Evolutionary conservation across 208 protist genomes (phyloP), one percentile per base, ranked within the genome.

Genomic region (Angomonas deanei): DNA sequence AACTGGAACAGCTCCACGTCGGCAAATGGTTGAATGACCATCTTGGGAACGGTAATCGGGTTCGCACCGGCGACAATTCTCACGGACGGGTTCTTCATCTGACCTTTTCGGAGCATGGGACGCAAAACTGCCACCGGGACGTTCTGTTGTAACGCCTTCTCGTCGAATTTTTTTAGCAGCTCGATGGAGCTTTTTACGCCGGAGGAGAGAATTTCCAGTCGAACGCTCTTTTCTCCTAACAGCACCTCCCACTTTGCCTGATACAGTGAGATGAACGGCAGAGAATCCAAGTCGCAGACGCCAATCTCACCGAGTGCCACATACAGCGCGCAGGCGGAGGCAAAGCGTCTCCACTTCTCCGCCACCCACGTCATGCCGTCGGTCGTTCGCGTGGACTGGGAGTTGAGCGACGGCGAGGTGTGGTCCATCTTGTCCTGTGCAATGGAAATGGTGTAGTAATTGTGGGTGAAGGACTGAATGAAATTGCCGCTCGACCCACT

Each of bases 1-100:
- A 92, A 72, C 73, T 94, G 84, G 63, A 94, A 94, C 23, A 94
- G 72, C 65, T 94, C 88, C 1, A 78, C 82, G 49, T 94, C 88
- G 42, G 72, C 76, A 64, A 91, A 94, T 17, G 84, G 78, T 6
- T 33, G 38, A 28, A 49, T 65, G 38, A 46, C 42, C 26, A 56
- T 30, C 21, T 28, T 33, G 8, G 55, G 55, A 3, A 48, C 1
- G 4, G 46, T 21, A 47, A 42, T 28, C 17, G 39, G 26, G 36
- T 10, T 61, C 24, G 8, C 26, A 27, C 13, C 21, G 27, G 33
- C 19, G n/a, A 13, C 53, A 61, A 15, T 4, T 17, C 11, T 28
- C 31, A 30, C 55, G 30, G 3, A 5, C 42, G 42, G 42, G 15
- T 50, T 50, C 3, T 19, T 4, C 42, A 77, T 33, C 32, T 15